phyloP scores from a whole-genome alignment of 352 stramenopile genomes.

The Peronospora belbahrii region DNA sequence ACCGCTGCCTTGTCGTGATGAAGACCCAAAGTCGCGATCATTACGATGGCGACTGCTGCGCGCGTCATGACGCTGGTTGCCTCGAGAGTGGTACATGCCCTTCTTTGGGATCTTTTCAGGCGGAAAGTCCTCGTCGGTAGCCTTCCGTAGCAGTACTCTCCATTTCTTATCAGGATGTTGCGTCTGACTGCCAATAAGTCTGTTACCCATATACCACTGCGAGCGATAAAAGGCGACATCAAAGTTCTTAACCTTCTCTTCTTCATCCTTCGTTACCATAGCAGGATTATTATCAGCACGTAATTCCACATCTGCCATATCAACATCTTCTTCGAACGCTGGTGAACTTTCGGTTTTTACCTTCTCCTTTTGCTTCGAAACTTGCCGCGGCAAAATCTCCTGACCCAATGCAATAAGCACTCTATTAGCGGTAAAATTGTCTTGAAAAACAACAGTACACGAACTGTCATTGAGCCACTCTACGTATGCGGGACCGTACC shows the following conservation, averaged over 20 bases:
- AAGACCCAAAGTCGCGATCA: slow-evolving; percentile 25
- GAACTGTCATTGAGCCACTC: slow-evolving; percentile 85
- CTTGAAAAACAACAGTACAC: slow-evolving; percentile 78
- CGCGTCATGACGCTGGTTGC: slow-evolving; percentile 16
- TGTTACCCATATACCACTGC: slow-evolving; percentile 44
- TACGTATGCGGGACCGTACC: slow-evolving; percentile 78
- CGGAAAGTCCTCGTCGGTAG: slow-evolving; percentile 72
- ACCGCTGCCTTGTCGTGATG: slow-evolving; percentile 18
- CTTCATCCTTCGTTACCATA: slow-evolving; percentile 21
- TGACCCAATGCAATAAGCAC: slow-evolving; percentile 51
- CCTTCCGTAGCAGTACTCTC: slow-evolving; percentile 60
- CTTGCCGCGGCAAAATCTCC: slow-evolving; percentile 45
- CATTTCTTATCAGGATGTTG: slow-evolving; percentile 53
- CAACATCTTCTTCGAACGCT: slow-evolving; percentile 33
- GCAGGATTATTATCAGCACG: slow-evolving; percentile 12
- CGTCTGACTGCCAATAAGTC: slow-evolving; percentile 42
- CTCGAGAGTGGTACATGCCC: slow-evolving; percentile 56
- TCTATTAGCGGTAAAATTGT: slow-evolving; percentile 55
- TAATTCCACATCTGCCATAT: slow-evolving; percentile 41
- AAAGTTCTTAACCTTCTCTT: slow-evolving; percentile 28
- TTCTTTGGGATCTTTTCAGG: slow-evolving; percentile 66
- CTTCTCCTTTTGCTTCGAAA: slow-evolving; percentile 24
- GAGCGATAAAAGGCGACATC: slow-evolving; percentile 61
- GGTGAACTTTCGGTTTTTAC: slow-evolving; percentile 1
- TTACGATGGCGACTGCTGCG: slow-evolving; percentile 17